Conservation (phyloP, 768 basidiomycete species). For the Lepiota brunneoincarnata region DNA sequence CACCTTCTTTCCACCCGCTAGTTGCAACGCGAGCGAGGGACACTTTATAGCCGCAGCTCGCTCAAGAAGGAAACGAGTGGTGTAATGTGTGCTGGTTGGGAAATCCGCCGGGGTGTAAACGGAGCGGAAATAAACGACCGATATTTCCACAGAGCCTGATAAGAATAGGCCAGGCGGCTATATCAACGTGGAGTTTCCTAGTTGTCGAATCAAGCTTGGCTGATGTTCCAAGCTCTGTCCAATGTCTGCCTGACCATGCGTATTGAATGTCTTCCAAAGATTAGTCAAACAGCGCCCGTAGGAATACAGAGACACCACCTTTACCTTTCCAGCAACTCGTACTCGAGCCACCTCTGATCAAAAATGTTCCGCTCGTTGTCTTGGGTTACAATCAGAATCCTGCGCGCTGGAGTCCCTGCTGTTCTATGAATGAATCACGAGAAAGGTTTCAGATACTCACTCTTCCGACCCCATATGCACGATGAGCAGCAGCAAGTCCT, state of each 20-base stretch:
- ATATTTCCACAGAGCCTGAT: constrained; percentile 58
- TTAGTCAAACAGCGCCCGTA: neutral
- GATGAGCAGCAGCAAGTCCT: constrained; percentile 80
- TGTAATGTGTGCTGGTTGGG: constrained; percentile 60
- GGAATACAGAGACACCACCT: constrained; percentile 15
- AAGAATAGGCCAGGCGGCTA: constrained; percentile 34
- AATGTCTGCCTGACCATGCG: constrained; percentile 76
- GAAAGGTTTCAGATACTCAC: constrained; percentile 33
- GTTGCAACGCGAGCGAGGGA: constrained; percentile 84
- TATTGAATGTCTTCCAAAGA: constrained; percentile 60
- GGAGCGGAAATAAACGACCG: constrained; percentile 87
- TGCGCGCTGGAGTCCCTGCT: constrained; percentile 29
- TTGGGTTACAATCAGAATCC: constrained; percentile 89
- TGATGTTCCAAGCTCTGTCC: constrained; percentile 56
- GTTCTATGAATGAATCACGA: neutral
- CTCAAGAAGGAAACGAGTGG: constrained; percentile 76
- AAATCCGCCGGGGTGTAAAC: constrained; percentile 87
- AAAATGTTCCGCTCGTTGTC: constrained; percentile 90
- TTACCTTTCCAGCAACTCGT: constrained; percentile 77
- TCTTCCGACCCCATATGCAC: constrained; percentile 58
- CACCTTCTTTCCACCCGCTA: constrained; percentile 96
- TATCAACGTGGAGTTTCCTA: constrained; percentile 33
- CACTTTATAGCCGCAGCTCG: constrained; percentile 88
- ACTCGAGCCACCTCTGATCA: constrained; percentile 89
- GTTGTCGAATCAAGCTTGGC: constrained; percentile 51